Evolutionary conservation across 163 green algal species (phyloP), one percentile per base, ranked within the genome.

Genomic region (Chlorella variabilis): DNA sequence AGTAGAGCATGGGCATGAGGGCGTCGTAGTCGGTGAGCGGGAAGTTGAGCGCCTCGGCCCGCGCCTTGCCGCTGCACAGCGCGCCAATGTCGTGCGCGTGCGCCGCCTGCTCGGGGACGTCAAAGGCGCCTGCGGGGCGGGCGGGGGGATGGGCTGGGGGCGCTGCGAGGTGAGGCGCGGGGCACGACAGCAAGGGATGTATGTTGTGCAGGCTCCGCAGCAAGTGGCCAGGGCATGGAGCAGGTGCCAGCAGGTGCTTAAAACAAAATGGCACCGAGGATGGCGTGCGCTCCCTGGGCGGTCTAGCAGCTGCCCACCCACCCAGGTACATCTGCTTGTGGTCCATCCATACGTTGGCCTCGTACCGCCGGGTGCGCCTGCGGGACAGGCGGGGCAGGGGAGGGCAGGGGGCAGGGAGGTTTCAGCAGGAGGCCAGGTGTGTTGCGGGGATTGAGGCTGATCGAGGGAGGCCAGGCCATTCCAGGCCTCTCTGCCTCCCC

Each of bases 261-360:
- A n/a, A n/a, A n/a, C n/a, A n/a, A n/a, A n/a, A n/a, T n/a, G n/a
- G n/a, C n/a, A n/a, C n/a, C n/a, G n/a, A n/a, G n/a, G n/a, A n/a
- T n/a, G n/a, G n/a, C n/a, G n/a, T n/a, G n/a, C n/a, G n/a, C n/a
- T n/a, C 45, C 11, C 45, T 54, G 45, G 11, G 45, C 45, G 15
- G 45, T 54, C 11, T 15, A 54, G 45, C 45, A 54, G 23, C 18
- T 38, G 20, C 6, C 7, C 7, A 11, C 73, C 1, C 56, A 80
- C 73, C 73, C n/a, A 80, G 73, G 38, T 80, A 80, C 73, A 80
- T 80, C 73, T 80, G 73, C 73, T 80, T 80, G 73, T 80, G 73
- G n/a, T 80, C 73, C 73, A 80, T 80, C 73, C 73, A 80, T n/a
- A 80, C 73, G n/a, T 80, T 80, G 73, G 73, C 73, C 56, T 80